Evolutionary conservation across 805 yeast genomes (phyloP), one percentile per base, ranked within the genome.

Genomic region (Candida taoyuanica): DNA sequence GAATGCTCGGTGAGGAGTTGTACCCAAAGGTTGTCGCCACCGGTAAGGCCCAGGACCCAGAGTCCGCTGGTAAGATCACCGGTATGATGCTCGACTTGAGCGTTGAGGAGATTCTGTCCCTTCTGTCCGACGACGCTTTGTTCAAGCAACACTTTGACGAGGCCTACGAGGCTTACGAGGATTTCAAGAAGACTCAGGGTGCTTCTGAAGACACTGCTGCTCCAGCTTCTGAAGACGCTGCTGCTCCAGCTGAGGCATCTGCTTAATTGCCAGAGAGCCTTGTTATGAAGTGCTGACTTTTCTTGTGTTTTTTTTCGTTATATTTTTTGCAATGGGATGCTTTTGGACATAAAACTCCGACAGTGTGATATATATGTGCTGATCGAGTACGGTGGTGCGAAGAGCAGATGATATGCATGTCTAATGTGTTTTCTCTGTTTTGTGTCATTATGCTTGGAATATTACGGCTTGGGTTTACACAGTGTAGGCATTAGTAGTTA

Each of bases 21-120:
- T 93, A 91, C 77, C 88, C 94, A 61, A 85, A 81, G 77, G 84
- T 93, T 59, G 80, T 82, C 50, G 79, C 88, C 52, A 79, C 85
- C 48, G 88, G 86, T 59, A 84, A 84, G 70, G 86, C 89, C 57
- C 79, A 80, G 56, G 95, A 88, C 61, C 84, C 83, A 43, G 96
- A 88, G 69, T 87, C 95, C 59, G 97, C 97, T 53, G 96, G 96
- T 71, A 91, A 89, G 74, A 86, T 93, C 64, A 93, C 98, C 52
- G 97, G 98, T 73, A 93, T 93, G 98, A 79, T 93, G 73, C 78
- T 93, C 62, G 96, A 89, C 63, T 80, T 91, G 79, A 94, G 88
- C 62, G 85, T 85, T 68, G 78, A 78, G 59, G 96, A 91, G 71
- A 85, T 93, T 56, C 70, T 89, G 59, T 83, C 84, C 46, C 74